Evolutionary conservation across 2,329 filamentous ascomycete species (phyloP).

Genomic region (Apiospora phragmitis): DNA sequence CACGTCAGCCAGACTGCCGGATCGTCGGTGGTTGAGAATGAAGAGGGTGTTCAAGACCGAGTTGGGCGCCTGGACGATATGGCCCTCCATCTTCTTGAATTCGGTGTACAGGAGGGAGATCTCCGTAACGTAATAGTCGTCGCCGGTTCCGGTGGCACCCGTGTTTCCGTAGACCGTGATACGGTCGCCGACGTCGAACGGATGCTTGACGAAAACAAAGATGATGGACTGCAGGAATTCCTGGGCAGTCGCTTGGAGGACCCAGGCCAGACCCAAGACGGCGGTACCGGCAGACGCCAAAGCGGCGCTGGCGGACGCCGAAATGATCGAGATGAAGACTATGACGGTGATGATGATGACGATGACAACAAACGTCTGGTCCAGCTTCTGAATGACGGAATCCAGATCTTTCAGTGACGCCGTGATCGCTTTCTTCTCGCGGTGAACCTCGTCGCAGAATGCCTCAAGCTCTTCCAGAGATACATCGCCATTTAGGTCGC

Average conservation of each 20-base stretch:
- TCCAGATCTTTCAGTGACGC: conserved; percentile 94
- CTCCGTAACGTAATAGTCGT: conserved; percentile 96
- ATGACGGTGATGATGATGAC: conserved; percentile 79
- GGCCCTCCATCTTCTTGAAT: conserved; percentile 98
- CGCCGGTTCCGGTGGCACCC: conserved; percentile 73
- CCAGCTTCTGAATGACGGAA: conserved; percentile 87
- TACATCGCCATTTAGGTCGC: conserved; percentile 94
- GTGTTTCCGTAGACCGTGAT: conserved; percentile 91
- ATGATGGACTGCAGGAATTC: conserved; percentile 93
- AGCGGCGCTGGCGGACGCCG: conserved; percentile 84
- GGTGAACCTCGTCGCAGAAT: conserved; percentile 90
- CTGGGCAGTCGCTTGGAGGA: conserved; percentile 89
- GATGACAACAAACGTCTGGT: conserved; percentile 85
- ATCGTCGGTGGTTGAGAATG: conserved; percentile 91
- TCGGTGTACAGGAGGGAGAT: conserved; percentile 92
- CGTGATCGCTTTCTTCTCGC: conserved; percentile 93
- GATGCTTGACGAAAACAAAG: conserved; percentile 96
- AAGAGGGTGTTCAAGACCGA: conserved; percentile 90
- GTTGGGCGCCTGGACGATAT: conserved; percentile 94
- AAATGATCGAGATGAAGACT: conserved; percentile 87
- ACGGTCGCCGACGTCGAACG: conserved; percentile 93
- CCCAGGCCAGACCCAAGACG: conserved; percentile 87
- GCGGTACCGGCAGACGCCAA: conserved; percentile 87
- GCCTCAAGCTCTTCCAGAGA: conserved; percentile 93
- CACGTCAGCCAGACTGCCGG: conserved; percentile 83